Evolutionary conservation across 1,284 basidiomycete species (phyloP).

Genomic region (Tranzscheliella williamsii): DNA sequence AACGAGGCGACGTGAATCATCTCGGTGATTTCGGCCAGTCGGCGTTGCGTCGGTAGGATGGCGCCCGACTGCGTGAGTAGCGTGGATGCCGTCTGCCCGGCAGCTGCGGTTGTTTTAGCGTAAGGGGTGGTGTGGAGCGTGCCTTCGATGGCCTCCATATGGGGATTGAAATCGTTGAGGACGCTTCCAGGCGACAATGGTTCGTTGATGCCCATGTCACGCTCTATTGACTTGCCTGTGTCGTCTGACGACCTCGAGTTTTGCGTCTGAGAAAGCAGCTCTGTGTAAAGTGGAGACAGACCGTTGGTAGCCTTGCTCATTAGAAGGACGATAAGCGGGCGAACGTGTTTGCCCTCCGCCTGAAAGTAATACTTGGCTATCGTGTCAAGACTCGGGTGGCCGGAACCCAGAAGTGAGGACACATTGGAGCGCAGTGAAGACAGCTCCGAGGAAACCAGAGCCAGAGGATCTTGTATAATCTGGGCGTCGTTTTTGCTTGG

Average conservation of each 20-base stretch:
- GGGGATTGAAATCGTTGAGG: slow-evolving; percentile 81
- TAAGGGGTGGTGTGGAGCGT: slow-evolving; percentile 1
- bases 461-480: slow-evolving; percentile 48
- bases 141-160: slow-evolving; percentile 37
- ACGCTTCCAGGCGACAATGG: slow-evolving; percentile 74
- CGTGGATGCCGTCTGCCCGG: slow-evolving; percentile 3
- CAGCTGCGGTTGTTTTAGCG: not conserved
- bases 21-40: slow-evolving; percentile 93
- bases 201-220: slow-evolving; percentile 66
- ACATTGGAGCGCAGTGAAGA: slow-evolving; percentile 75
- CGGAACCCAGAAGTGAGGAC: slow-evolving; percentile 79
- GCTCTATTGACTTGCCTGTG: slow-evolving; percentile 44
- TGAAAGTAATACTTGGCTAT: slow-evolving; percentile 94
- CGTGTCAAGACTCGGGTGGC: slow-evolving; percentile 81
- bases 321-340: slow-evolving; percentile 86
- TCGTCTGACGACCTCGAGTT: slow-evolving; percentile 52
- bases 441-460: slow-evolving; percentile 66
- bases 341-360: slow-evolving; percentile 73
- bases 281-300: slow-evolving; percentile 66
- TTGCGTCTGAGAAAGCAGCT: slow-evolving; percentile 60
- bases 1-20: slow-evolving; percentile 98
- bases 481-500: slow-evolving; percentile 3
- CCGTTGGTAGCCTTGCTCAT: slow-evolving; percentile 90
- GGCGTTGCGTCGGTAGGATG: slow-evolving; percentile 79
- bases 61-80: slow-evolving; percentile 14